These are phyloP conservation scores for Colletotrichum godetiae DNA, from an alignment of 2,329 filamentous ascomycete species.

Conservation along the genomic window DNA sequence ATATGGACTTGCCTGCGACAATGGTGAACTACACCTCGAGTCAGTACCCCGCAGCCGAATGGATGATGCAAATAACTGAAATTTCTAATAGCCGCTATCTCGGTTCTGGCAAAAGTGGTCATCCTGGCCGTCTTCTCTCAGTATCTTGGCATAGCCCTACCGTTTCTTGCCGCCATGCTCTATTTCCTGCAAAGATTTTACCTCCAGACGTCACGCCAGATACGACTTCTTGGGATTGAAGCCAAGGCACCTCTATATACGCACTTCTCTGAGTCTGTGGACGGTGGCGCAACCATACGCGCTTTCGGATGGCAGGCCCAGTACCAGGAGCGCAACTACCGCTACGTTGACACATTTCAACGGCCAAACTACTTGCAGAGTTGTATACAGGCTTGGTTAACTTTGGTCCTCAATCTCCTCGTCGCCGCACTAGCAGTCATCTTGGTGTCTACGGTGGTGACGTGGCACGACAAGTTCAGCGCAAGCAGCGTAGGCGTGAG, in stretches of 20 bases:
- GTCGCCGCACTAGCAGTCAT: slow-evolving; percentile 12
- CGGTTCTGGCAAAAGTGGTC: neutral
- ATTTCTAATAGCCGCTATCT: neutral
- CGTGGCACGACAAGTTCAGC: slow-evolving; percentile 42
- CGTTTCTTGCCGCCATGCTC: slow-evolving; percentile 39
- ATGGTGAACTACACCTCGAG: slow-evolving; percentile 29
- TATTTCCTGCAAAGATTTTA: slow-evolving; percentile 47
- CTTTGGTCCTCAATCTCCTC: neutral
- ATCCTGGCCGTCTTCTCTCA: slow-evolving; percentile 26
- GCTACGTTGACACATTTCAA: slow-evolving; percentile 7
- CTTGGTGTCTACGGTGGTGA: slow-evolving; percentile 3
- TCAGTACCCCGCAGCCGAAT: neutral
- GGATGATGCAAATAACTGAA: neutral
- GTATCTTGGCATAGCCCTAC: slow-evolving; percentile 42
- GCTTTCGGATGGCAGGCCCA: slow-evolving; percentile 32
- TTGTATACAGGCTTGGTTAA: slow-evolving; percentile 19
- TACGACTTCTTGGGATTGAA: slow-evolving; percentile 47
- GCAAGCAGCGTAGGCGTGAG: slow-evolving; percentile 41
- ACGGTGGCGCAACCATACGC: slow-evolving; percentile 37
- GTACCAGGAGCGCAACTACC: neutral
- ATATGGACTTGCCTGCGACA: slow-evolving; percentile 20
- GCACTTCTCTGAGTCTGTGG: slow-evolving; percentile 42
- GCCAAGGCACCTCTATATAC: slow-evolving; percentile 48
- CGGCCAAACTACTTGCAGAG: neutral
- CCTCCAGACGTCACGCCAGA: slow-evolving; percentile 48